Evolutionary conservation across 2,329 filamentous ascomycete genomes (phyloP).

Genomic region (Aspergillus sojae): DNA sequence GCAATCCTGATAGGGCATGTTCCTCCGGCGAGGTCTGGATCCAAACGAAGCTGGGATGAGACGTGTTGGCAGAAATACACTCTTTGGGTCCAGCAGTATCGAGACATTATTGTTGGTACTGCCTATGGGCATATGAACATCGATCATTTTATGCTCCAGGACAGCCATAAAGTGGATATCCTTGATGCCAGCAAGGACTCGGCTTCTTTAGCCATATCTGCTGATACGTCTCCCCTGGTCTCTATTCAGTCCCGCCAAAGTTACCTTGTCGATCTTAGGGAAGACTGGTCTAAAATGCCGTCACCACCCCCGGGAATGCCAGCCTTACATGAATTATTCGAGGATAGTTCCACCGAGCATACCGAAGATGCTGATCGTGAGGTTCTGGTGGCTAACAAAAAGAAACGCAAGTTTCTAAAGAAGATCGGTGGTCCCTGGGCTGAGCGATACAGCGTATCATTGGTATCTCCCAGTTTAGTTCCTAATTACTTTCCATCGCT

Average conservation of each 20-base stretch:
- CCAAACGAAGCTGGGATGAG: constrained; percentile 91
- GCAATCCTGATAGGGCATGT: constrained; percentile 94
- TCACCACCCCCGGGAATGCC: constrained; percentile 44
- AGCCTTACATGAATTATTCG: constrained; percentile 14
- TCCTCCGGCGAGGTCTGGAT: constrained; percentile 80
- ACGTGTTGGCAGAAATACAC: constrained; percentile 98
- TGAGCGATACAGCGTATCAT: constrained; percentile 79
- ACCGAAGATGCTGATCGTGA: constrained; percentile 21
- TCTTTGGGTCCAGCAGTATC: constrained; percentile 85
- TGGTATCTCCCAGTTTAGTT: constrained; percentile 84
- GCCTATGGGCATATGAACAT: constrained; percentile 98
- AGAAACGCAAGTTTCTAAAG: constrained; percentile 58
- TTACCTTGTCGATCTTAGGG: constrained; percentile 77
- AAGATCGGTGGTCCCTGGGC: constrained; percentile 78
- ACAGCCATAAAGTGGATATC: constrained; percentile 75
- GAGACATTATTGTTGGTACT: constrained; percentile 79
- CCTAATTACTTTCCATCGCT: constrained; percentile 91
- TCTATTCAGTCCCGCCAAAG: constrained; percentile 68
- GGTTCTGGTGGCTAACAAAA: constrained; percentile 44
- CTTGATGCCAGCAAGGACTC: constrained; percentile 36
- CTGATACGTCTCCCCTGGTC: constrained; percentile 4
- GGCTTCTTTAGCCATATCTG: constrained; percentile 20
- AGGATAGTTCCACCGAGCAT: constrained; percentile 8
- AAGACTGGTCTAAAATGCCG: constrained; percentile 77
- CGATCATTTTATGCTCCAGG: constrained; percentile 93